Percentiles rank a stretch among this genome's conserved stretches.
These are phyloP conservation scores for Geotrichum australiense DNA, from an alignment of 1,139 yeast genomes.

Conservation along the genomic window DNA sequence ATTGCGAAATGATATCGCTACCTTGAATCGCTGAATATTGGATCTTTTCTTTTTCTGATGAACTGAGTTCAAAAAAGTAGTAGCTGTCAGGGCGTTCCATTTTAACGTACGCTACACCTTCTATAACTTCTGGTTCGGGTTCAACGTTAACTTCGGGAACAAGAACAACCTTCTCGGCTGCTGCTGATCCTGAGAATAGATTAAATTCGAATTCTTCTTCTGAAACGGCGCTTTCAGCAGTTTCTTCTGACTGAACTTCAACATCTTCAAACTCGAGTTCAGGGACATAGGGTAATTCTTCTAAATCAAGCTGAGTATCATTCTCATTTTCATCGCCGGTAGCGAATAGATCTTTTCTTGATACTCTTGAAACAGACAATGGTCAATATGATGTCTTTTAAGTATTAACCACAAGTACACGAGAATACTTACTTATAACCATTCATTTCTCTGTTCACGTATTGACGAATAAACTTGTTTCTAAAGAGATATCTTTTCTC, in stretches of 20 bases:
- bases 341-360: conserved; percentile 21
- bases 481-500: no score
- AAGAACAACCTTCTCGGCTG: conserved; percentile 7
- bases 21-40: conserved; percentile 26
- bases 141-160: conserved; percentile 14
- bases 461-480: no score
- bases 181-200: conserved; percentile 10
- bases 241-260: conserved; percentile 83
- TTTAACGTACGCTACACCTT: conserved; percentile 17
- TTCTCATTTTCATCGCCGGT: conserved; percentile 8
- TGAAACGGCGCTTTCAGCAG: conserved; percentile 31
- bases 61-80: conserved; percentile 18
- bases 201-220: conserved; percentile 14
- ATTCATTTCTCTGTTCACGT: no score
- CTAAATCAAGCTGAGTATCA: background rate
- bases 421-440: background rate
- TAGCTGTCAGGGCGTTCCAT: conserved; percentile 16
- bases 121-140: conserved; percentile 20
- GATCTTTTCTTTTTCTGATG: conserved; percentile 13
- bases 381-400: background rate
- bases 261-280: conserved; percentile 37
- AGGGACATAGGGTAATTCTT: conserved; percentile 15
- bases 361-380: conserved; percentile 16
- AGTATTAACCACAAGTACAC: no score
- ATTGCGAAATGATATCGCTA: conserved; percentile 17